Evolutionary conservation across 1,284 basidiomycete genomes (phyloP), one percentile per base, ranked within the genome.

Genomic region (Phellopilus nigrolimitatus): DNA sequence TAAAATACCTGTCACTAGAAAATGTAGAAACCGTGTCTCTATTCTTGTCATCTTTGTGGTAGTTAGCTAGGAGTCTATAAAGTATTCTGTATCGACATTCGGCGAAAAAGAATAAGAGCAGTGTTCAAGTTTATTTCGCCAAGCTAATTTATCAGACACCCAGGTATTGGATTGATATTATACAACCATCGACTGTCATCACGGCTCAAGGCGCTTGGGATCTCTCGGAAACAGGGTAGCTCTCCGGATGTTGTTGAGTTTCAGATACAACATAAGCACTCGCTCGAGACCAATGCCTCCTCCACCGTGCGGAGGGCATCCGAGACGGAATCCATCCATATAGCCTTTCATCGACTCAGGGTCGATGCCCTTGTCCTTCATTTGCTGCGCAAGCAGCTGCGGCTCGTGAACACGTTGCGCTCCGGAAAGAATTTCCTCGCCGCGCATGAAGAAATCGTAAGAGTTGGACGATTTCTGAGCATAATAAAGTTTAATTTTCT

Each of bases 361-460:
- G 62, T 93, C 84, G 56, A 97, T 84, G 33, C 82, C 84, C 64
- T 88, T 88, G 50, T 74, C 76, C 46, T 75, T 77, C 94, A 95
- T 97, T 67, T 88, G 81, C 71, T 90, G 81, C 55, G 78, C 79
- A 54, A 99, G 80, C 57, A 95, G 74, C 12, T 72, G 71, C 4
- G 95, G 82, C 62, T 98, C 94, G 71, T 99, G 97, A 49, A 97
- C 84, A 74, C 95, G 91, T 69, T 99, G 95, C 15, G 95, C 95
- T 13, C 95, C 95, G 1, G 94, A 97, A 25, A 99, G 76, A 62
- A 99, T 98, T 70, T 99, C 95, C 70, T 99, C 94, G 10, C 95
- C 95, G 36, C 95, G 84, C 93, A 99, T 97, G 80, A 99, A 98
- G 71, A 99, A 98, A 72, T 99, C 95, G 70, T 99, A 99, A 39